Conservation (phyloP, 495 filamentous ascomycete species). For the Daldinia concentrica region DNA sequence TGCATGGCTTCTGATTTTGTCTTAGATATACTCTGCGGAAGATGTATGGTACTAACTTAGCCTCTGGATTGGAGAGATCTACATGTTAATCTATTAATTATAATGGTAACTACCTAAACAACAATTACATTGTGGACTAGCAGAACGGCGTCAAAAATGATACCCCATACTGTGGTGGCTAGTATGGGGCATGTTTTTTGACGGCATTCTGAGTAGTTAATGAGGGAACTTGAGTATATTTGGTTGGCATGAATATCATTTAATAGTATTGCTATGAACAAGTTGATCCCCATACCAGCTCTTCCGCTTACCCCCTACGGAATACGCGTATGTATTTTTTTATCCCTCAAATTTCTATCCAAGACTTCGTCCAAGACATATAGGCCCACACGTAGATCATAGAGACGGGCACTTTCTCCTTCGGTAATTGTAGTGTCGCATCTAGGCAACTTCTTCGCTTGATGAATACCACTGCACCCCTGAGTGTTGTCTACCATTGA, state of each 20-base stretch:
- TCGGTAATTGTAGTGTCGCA: conserved; percentile 3
- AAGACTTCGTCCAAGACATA: not conserved
- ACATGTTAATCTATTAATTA: not conserved
- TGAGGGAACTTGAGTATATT: not conserved
- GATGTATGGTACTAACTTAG: not conserved
- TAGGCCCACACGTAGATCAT: not conserved
- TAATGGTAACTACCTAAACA: not conserved
- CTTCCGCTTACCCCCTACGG: not conserved
- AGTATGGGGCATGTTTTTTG: no score
- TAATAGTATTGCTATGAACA: not conserved
- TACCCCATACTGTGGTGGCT: no score
- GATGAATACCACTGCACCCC: not conserved
- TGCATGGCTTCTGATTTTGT: not conserved
- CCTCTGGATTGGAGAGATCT: not conserved
- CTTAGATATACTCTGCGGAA: not conserved
- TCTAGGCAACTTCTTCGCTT: not conserved
- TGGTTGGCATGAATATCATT: not conserved
- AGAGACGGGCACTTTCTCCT: not conserved
- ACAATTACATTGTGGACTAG: not conserved
- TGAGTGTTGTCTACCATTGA: not conserved
- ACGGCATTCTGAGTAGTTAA: no score
- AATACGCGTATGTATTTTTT: not conserved
- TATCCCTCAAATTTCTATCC: not conserved
- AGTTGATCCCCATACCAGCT: not conserved
- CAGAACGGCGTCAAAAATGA: no score